Percentiles rank a stretch among this genome's conserved stretches.
phyloP scores from a whole-genome alignment of 208 protist species.

The Acanthamoeba lugdunensis region DNA sequence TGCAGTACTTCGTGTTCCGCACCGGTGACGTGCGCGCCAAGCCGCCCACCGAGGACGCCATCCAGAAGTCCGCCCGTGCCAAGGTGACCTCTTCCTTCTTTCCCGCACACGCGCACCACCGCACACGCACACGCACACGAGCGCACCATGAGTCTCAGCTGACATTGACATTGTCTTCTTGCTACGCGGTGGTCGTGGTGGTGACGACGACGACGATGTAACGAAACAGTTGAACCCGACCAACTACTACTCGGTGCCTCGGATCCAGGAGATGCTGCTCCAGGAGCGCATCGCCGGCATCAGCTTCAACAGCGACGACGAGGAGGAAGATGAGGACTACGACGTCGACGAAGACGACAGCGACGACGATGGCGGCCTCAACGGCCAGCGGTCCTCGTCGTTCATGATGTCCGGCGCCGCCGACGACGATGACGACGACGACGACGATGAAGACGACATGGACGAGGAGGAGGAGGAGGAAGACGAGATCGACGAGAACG shows the following conservation, averaged over 20 bases:
- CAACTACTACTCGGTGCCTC: slow-evolving; percentile 45
- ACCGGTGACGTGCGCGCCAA: slow-evolving; percentile 53
- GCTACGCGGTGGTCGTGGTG: too few relatives aligned
- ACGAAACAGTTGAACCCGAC: not conserved
- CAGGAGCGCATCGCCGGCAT: slow-evolving; percentile 42
- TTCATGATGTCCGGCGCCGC: not conserved
- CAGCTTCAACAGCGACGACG: slow-evolving; percentile 18
- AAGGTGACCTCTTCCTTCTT: not conserved
- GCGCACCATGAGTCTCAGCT: too few relatives aligned
- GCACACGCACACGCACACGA: too few relatives aligned
- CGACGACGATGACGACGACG: slow-evolving; percentile 3
- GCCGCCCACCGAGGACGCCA: not conserved
- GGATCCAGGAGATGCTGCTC: slow-evolving; percentile 40
- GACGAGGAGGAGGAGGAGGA: slow-evolving; percentile 14
- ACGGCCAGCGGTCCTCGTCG: not conserved
- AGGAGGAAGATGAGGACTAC: slow-evolving; percentile 4
- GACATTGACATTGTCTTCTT: too few relatives aligned
- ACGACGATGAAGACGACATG: slow-evolving; percentile 23
- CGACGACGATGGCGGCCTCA: not conserved
- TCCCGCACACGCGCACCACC: not conserved
- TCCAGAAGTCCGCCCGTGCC: slow-evolving; percentile 16
- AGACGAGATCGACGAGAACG: slow-evolving; percentile 22
- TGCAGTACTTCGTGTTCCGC: slow-evolving; percentile 17
- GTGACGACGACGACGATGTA: too few relatives aligned
- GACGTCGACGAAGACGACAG: not conserved